Percentiles rank a stretch among this genome's conserved stretches.
These are phyloP conservation scores for Chlamydomonas schloesseri DNA, from an alignment of 139 green algal genomes.

Conservation along the genomic window DNA sequence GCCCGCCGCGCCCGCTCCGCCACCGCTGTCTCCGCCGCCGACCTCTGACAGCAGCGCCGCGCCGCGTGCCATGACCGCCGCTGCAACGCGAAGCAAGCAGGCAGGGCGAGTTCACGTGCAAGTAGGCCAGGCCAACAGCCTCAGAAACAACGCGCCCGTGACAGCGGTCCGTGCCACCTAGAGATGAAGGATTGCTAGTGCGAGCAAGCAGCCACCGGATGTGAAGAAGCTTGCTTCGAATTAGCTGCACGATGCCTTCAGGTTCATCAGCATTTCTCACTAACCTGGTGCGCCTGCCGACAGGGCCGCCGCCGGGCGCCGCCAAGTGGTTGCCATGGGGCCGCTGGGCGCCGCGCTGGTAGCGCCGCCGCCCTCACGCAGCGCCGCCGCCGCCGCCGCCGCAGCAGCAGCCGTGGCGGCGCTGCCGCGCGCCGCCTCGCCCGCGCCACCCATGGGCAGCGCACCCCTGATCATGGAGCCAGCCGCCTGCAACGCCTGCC, in stretches of 20 bases:
- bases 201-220: too few species aligned
- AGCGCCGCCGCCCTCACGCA: background rate
- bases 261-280: too few species aligned
- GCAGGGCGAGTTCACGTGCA: background rate
- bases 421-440: too few species aligned
- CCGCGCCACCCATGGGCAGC: background rate
- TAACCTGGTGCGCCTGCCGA: constrained; percentile 15
- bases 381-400: background rate
- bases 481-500: too few species aligned
- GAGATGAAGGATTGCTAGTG: too few species aligned
- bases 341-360: background rate
- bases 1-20: background rate
- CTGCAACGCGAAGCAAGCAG: background rate
- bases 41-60: background rate
- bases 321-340: constrained; percentile 2
- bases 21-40: background rate
- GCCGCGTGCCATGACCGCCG: constrained; percentile 11
- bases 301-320: background rate
- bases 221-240: too few species aligned
- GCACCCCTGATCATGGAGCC: background rate
- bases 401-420: background rate
- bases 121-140: too few species aligned
- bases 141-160: too few species aligned
- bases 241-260: too few species aligned
- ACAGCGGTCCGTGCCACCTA: too few species aligned